phyloP scores from a whole-genome alignment of 352 stramenopile species.

The Globisporangium irregulare region DNA sequence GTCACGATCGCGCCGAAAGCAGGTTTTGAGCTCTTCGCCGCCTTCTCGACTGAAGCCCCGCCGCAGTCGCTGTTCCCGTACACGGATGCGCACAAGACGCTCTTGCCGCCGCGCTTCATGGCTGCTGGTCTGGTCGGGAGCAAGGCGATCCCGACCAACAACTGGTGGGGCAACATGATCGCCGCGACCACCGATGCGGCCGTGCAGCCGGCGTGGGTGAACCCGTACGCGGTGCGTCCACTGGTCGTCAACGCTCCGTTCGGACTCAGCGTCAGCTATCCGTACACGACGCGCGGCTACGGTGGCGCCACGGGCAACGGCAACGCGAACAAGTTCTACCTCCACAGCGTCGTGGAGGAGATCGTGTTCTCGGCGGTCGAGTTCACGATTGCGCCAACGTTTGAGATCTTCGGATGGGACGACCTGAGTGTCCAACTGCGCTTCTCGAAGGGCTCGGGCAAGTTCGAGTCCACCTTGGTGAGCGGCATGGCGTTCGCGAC shows the following conservation, averaged over 20 bases:
- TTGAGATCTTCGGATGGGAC: slow-evolving; percentile 48
- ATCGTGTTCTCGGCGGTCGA: slow-evolving; percentile 51
- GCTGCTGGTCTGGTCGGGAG: slow-evolving; percentile 37
- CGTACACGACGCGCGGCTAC: slow-evolving; percentile 47
- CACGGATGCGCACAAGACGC: slow-evolving; percentile 23
- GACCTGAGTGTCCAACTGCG: slow-evolving; percentile 54
- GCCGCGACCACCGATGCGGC: slow-evolving; percentile 22
- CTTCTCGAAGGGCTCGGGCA: slow-evolving; percentile 32
- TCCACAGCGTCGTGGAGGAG: slow-evolving; percentile 42
- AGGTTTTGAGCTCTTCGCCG: slow-evolving; percentile 28
- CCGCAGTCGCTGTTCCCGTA: slow-evolving; percentile 21
- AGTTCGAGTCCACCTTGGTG: slow-evolving; percentile 45
- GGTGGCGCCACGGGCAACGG: slow-evolving; percentile 44
- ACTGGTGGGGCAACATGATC: slow-evolving; percentile 79
- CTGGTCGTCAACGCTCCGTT: slow-evolving; percentile 33
- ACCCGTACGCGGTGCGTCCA: slow-evolving; percentile 57
- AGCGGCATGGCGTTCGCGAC: slow-evolving; percentile 71
- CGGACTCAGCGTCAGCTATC: slow-evolving; percentile 56
- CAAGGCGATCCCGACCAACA: slow-evolving; percentile 59
- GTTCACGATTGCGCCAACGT: slow-evolving; percentile 29
- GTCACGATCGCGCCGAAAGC: slow-evolving; percentile 23
- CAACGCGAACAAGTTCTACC: slow-evolving; percentile 48
- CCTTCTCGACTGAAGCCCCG: slow-evolving; percentile 29
- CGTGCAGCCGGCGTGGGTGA: slow-evolving; percentile 57
- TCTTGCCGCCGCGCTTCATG: slow-evolving; percentile 56